Base-by-base conservation (phyloP, 1,284 basidiomycete genomes). In the Chondrostereum purpureum region DNA sequence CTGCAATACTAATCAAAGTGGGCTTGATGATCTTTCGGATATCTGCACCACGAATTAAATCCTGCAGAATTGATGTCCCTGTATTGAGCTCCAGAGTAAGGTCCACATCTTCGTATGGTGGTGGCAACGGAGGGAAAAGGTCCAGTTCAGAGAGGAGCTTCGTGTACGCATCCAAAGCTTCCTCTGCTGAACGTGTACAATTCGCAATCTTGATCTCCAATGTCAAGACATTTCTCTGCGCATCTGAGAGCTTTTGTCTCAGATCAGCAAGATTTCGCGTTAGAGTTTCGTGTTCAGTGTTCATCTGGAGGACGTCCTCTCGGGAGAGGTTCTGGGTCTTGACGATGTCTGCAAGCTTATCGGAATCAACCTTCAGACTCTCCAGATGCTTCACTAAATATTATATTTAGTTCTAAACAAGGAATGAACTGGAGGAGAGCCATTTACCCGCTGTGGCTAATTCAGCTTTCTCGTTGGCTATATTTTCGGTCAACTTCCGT, bases 241-340 rank as follows among this genome's bases (percentile, higher is more conserved):
- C 78, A 53, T 92, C 87, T 0, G 76, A 64, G 6, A 87, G 78
- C 58, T 84, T 90, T 54, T 75, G 72, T 51, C 79, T 81, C 37
- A 92, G 73, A 47, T 89, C 88, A 54, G 86, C 84, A 31, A 90
- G 63, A 58, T 71, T 85, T 51, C 73, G 80, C 20, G 72, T 67
- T 17, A 94, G 69, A 16, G 70, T 77, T 55, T 91, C 87, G 52
- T 88, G 84, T 52, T 92, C 89, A 12, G 80, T 80, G 53, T 83
- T 92, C 90, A 94, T 93, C 24, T 81, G 79, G 40, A 77, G 67
- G 35, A 92, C 88, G 64, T 94, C 90, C 59, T 92, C 88, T 0
- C 84, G 84, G 1, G 84, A 77, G 22, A 94, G 73, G 58, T 93
- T 92, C 61, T 94, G 91, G 31, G 72, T 78, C 54, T 80, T 79